Evolutionary conservation across 352 stramenopile genomes (phyloP).

Genomic region (Phytopythium montanum): DNA sequence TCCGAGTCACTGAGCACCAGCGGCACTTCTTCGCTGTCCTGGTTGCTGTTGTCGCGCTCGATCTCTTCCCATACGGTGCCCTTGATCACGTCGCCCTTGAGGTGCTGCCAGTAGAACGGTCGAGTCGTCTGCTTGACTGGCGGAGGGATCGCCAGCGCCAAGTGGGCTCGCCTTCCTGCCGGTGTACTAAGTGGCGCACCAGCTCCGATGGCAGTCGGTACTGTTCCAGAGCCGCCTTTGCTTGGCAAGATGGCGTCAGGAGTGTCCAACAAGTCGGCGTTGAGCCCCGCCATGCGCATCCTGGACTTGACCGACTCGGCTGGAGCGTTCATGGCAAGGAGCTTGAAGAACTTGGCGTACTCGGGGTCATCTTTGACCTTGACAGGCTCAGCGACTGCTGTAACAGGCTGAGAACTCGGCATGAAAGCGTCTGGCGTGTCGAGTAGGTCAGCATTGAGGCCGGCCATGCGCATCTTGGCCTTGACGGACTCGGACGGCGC

Average conservation of each 20-base stretch:
- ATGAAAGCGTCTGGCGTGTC: conserved; percentile 64
- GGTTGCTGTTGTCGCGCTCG: conserved; percentile 45
- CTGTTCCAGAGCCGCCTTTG: conserved; percentile 1
- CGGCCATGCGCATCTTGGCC: conserved; percentile 60
- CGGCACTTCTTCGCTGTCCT: conserved; percentile 49
- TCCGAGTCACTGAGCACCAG: conserved; percentile 48
- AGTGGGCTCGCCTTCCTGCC: conserved; percentile 33
- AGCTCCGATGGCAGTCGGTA: conserved; percentile 6
- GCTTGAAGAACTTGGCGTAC: conserved; percentile 75
- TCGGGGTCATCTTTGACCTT: conserved; percentile 63
- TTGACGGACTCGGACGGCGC: conserved; percentile 54
- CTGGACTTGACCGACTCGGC: conserved; percentile 61
- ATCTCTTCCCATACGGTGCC: conserved; percentile 81
- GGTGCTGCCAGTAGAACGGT: conserved; percentile 75
- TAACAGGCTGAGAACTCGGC: conserved; percentile 8
- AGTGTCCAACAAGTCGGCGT: conserved; percentile 54
- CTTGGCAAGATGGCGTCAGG: conserved; percentile 38
- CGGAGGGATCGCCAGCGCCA: conserved; percentile 64
- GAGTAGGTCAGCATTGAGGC: conserved; percentile 51
- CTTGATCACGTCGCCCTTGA: conserved; percentile 53
- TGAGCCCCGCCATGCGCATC: conserved; percentile 59
- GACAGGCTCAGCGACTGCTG: conserved; percentile 15
- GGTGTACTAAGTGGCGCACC: conserved; percentile 12
- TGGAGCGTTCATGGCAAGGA: conserved; percentile 55
- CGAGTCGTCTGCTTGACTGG: conserved; percentile 52